These are phyloP conservation scores for Amphirosellinia nigrospora DNA, from an alignment of 495 filamentous ascomycete species.

Conservation along the genomic window DNA sequence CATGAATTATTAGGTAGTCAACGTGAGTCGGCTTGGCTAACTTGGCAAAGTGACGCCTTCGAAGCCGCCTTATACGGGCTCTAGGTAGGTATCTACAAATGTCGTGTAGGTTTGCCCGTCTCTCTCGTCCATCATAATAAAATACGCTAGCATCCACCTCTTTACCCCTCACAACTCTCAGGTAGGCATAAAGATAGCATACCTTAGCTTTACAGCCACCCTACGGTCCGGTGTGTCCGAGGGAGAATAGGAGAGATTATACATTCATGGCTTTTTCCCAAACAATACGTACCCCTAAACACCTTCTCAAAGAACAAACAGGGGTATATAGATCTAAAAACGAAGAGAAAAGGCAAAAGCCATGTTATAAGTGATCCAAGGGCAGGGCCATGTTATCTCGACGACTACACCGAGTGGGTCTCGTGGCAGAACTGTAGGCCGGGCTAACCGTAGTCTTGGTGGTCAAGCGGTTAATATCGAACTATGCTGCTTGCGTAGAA, in stretches of 20 bases:
- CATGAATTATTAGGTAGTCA: constrained; percentile 15
- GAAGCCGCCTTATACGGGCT: background rate
- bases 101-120: background rate
- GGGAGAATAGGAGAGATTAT: constrained; percentile 36
- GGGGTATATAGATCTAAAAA: constrained; percentile 53
- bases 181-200: constrained; percentile 32
- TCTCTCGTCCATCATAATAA: constrained; percentile 8
- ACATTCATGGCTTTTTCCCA: constrained; percentile 42
- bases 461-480: constrained; percentile 14
- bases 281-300: constrained; percentile 35
- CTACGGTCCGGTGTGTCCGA: constrained; percentile 19
- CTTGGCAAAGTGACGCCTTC: background rate
- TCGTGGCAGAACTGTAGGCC: background rate
- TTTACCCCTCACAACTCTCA: constrained; percentile 27
- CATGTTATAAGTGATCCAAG: constrained; percentile 33
- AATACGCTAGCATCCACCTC: constrained; percentile 26
- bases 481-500: constrained; percentile 14
- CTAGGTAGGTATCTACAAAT: background rate
- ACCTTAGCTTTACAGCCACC: constrained; percentile 11
- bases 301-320: constrained; percentile 37
- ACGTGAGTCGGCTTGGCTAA: constrained; percentile 4
- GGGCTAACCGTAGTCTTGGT: background rate
- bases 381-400: constrained; percentile 33
- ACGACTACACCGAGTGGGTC: background rate
- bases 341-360: constrained; percentile 45